Evolutionary conservation across 2,329 filamentous ascomycete species (phyloP), one percentile per base, ranked within the genome.

Genomic region (Hypoxylon sp.): DNA sequence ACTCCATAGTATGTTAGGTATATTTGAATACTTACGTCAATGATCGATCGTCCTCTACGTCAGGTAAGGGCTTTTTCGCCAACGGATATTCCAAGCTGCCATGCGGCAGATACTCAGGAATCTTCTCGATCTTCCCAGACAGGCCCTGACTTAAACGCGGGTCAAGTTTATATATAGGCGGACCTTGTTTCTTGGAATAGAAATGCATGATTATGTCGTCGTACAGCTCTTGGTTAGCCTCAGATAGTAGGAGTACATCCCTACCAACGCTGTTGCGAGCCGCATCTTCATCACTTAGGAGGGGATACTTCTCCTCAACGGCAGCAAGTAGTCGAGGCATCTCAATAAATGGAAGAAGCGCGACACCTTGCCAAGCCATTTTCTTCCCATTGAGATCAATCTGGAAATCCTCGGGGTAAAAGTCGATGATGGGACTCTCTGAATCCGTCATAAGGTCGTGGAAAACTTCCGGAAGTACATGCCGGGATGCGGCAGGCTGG

Each of bases 361-460:
- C 94, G 58, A 99, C 91, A 70, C 96, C 96, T 79, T 98, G 95
- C 96, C 97, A 99, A 0, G 94, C 93, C 82, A 98, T 97, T 78
- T 98, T 99, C 83, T 98, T 98, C 60, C 96, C 96, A 72, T 99
- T 99, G 45, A 98, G 82, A 79, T 99, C 96, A 58, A 98, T 87
- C 14, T 92, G 89, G 74, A 99, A 99, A 23, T 97, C 93, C 76
- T 94, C 92, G 0, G 97, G 97, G 75, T 99, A 99, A 79, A 99
- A 99, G 78, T 99, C 95, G 71, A 97, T 93, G 74, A 99, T 98
- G 51, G 94, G 90, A 75, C 94, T 98, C 49, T 97, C 89, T 13
- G 91, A 86, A 9, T 97, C 86, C 25, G 90, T 91, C 96, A 99
- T 99, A 17, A 99, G 86, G 60, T 91, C 86, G 76, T 97, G 94